A percentile compares a stretch with the other conserved stretches of the same genome.
These are phyloP conservation scores for Solanum sparsipilum DNA, from an alignment of 257 asterid genomes.

Conservation along the genomic window DNA sequence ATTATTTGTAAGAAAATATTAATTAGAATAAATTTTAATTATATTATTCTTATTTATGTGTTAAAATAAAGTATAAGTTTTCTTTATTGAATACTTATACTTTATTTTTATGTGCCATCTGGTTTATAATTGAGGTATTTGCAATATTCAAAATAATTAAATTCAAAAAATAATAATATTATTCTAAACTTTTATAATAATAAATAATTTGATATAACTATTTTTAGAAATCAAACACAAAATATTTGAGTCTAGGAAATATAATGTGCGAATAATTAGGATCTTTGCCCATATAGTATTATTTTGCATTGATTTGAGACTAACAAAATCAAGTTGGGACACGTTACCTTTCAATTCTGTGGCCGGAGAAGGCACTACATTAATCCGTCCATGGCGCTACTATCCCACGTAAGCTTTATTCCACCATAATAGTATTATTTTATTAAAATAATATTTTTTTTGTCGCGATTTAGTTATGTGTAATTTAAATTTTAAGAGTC, in stretches of 20 bases:
- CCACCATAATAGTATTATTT: background rate
- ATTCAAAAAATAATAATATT: no score
- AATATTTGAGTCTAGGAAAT: background rate
- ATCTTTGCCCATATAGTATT: background rate
- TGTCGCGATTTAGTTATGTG: background rate
- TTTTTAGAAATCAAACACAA: no score
- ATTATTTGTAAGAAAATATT: background rate
- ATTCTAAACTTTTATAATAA: background rate
- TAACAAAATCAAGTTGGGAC: background rate
- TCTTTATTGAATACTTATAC: no score
- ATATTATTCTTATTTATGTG: no score
- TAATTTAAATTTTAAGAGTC: no score
- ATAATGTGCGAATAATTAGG: background rate
- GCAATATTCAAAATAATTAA: no score
- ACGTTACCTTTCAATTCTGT: background rate
- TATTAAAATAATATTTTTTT: no score
- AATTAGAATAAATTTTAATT: no score
- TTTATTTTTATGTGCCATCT: no score
- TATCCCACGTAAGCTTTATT: background rate
- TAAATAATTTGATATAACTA: no score
- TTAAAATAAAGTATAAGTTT: no score
- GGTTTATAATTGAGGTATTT: no score
- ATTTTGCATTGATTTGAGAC: background rate
- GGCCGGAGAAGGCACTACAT: background rate
- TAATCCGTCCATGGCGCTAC: background rate